A percentile compares a stretch with the other conserved stretches of the same genome.
Conservation (phyloP, 768 basidiomycete species). For the Suillus occidentalis region DNA sequence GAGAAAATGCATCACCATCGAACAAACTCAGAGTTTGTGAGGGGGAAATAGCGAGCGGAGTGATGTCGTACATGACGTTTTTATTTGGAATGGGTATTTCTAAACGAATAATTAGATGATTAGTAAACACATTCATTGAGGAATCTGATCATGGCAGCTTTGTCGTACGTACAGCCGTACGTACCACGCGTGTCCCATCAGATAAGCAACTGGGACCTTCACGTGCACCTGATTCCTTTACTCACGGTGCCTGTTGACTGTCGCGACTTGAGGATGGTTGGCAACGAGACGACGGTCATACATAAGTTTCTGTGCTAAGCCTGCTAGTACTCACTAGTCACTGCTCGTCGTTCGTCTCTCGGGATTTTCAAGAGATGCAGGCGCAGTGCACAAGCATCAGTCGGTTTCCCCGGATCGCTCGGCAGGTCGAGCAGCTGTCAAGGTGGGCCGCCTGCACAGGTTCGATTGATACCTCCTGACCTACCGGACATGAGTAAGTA, state of each 20-base stretch:
- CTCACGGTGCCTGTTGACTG: not conserved
- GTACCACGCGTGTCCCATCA: too few species aligned
- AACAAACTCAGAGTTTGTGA: not conserved
- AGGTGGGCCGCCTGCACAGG: not conserved
- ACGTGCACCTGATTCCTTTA: not conserved
- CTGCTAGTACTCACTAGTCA: not conserved
- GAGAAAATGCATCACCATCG: conserved; percentile 16
- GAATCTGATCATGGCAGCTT: not conserved
- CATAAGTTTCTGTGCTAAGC: not conserved
- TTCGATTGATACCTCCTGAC: not conserved
- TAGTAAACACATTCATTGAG: too few species aligned
- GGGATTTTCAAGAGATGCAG: not conserved
- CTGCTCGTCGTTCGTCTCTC: not conserved
- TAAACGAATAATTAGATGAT: not conserved
- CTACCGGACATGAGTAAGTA: not conserved
- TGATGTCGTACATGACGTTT: not conserved
- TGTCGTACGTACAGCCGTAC: not conserved
- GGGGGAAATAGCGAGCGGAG: not conserved
- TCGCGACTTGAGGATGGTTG: not conserved
- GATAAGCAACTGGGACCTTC: too few species aligned
- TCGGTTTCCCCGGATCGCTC: not conserved
- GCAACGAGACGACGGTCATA: not conserved
- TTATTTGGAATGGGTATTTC: not conserved
- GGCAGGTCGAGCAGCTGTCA: not conserved
- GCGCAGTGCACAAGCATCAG: not conserved